Evolutionary conservation across 2,329 filamentous ascomycete species (phyloP), one percentile per base, ranked within the genome.

Genomic region (Venturiaceae sp.): DNA sequence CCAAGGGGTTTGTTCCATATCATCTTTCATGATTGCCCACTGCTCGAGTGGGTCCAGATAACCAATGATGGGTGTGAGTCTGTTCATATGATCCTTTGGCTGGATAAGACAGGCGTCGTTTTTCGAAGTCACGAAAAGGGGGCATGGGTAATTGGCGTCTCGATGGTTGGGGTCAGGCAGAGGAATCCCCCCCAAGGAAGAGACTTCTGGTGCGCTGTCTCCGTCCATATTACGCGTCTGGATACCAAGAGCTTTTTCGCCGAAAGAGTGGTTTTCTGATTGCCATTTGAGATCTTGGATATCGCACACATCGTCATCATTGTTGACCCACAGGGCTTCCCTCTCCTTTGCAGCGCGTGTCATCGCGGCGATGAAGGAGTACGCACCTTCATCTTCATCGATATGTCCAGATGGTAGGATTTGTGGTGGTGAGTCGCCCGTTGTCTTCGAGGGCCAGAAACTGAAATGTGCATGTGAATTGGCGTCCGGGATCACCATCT

Each of bases 1-100:
- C 44, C 44, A 50, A 7, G 44, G 44, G 11, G 28, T 50, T 7
- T 23, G 44, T n/a, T n/a, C n/a, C n/a, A n/a, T n/a, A 8, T 50
- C 13, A 26, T 30, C 26, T 16, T 50, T 30, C 44, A 4, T 30
- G 8, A 11, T 16, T 8, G 26, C 30, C 70, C 44, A 71, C 67
- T 60, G 58, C 5, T 19, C 14, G 23, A 60, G 53, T 23, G 56
- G 58, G 37, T 60, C 19, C 9, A 26, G 28, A 11, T 53, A 28
- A 21, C 23, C 44, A n/a, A 60, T 46, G 39, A 41, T 2, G 13
- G 58, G 55, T 30, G 21, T 23, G 23, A 32, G 28, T 2, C 26
- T 34, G 11, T 14, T 30, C 21, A 21, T 14, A 26, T 11, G 8
- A 3, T 28, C 37, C 19, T 26, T 28, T 7, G 59, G 59, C 32